Evolutionary conservation across 148 eudicot genomes (phyloP), one percentile per base, ranked within the genome.

Genomic region (Vaccinium myrtillus): DNA sequence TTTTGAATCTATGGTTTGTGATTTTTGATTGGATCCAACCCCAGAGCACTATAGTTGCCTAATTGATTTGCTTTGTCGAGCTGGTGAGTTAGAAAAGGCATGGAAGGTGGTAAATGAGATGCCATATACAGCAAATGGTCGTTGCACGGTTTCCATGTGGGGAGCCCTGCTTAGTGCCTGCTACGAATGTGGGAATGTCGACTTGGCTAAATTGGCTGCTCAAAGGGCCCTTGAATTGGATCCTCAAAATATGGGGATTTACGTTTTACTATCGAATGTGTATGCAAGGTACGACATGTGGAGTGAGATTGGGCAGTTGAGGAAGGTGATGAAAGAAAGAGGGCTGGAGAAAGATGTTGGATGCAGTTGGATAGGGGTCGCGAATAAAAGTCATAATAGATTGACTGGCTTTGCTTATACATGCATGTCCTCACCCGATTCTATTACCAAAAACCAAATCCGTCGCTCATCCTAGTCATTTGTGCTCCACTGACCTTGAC

Each of bases 1-100:
- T 78, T 92, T 93, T 25, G 86, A 90, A 51, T 89, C 92, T 49
- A 91, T 92, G 96, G 81, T 85, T 80, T 75, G 50, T 81, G 91
- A 91, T 78, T 93, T 87, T 39, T 86, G 90, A 21, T 80, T 95
- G 82, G 58, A 77, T 59, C 91, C 94, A 15, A 86, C 89, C 27
- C 92, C 89, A 61, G 93, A 95, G 85, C 97, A 95, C 78, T 92
- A 91, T 81, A 91, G 92, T 50, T 91, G 92, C 87, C 78, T 93
- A 23, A 85, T 92, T 81, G 94, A 92, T 88, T 83, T 93, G 88
- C 93, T 95, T 77, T 92, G 95, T 83, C 87, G 94, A 71, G 93
- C 95, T 46, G 98, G 97, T 51, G 95, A 95, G 84, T 83, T 92
- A 84, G 96, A 92, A 30, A 93, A 87, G 86, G 98, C 95, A 9